Base-by-base conservation (phyloP, 306 rosid genomes). In the Canavalia gladiata region DNA sequence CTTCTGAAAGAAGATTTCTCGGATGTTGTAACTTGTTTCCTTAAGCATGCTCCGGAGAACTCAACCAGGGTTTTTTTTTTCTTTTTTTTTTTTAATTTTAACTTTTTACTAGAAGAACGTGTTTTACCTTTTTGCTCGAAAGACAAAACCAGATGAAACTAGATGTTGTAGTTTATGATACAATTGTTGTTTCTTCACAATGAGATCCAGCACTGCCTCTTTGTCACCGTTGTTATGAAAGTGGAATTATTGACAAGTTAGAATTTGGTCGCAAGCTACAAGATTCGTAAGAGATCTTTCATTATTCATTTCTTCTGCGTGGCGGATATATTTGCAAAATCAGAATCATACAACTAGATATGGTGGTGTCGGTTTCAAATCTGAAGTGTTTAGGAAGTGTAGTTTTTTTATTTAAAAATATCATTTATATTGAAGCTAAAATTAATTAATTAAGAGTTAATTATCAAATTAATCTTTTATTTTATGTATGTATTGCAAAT, bases 21-120 rank as follows among this genome's bases (percentile, higher is more conserved):
- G 59, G 88, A 79, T 73, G 72, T 72, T 79, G 90, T 84, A 74
- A 84, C 90, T 72, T 83, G 86, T 77, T 18, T 83, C 57, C 57
- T 46, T 46, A 83, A 52, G 76, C 87, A 49, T 84, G 51, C 76
- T 52, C 39, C 82, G 57, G 76, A 87, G 85, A 83, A 82, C 75
- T 70, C 83, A 68, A 82, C 12, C 77, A 28, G 59, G 72, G 55
- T 49, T 79, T 63, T 80, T 18, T 41, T 46, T 37, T 33, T 29
- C 9, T 43, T 4, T 5, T 35, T 37, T 37, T 37, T 37, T 28
- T 42, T 67, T 18, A 18, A 18, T 18, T 18, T 18, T 8, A 72
- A 60, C 18, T 4, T 50, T 63, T 46, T 33, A 30, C 51, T 72
- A 72, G 78, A 66, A 58, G 63, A 71, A 72, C 28, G 33, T 76